Conservation (phyloP, 768 basidiomycete species). For the Lactarius quietus region DNA sequence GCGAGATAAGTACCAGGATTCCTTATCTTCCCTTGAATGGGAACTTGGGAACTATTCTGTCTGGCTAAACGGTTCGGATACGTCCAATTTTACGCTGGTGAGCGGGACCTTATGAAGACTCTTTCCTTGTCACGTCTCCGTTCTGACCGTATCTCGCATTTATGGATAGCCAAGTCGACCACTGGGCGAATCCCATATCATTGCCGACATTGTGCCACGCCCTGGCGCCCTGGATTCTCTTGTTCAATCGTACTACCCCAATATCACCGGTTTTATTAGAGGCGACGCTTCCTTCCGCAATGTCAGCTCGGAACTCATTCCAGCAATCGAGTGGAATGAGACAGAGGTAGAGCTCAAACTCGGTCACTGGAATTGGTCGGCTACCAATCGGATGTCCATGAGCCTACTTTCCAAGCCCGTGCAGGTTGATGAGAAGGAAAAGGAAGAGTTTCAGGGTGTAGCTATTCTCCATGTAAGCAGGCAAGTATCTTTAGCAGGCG, state of each 20-base stretch:
- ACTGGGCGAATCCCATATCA: constrained; percentile 42
- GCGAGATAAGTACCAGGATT: constrained; percentile 62
- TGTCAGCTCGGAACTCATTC: constrained; percentile 39
- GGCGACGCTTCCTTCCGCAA: constrained; percentile 62
- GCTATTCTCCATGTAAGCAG: constrained; percentile 62
- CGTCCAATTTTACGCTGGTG: constrained; percentile 62
- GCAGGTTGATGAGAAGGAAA: constrained; percentile 33
- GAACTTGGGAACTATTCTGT: constrained; percentile 71
- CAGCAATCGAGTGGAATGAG: constrained; percentile 44
- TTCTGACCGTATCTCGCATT: neutral
- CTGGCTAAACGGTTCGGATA: constrained; percentile 65
- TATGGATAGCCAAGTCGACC: constrained; percentile 46
- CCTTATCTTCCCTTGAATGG: constrained; percentile 52
- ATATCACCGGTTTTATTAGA: constrained; percentile 76
- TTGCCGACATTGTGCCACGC: constrained; percentile 46
- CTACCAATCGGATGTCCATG: constrained; percentile 56
- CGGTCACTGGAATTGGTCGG: constrained; percentile 70
- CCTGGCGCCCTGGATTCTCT: constrained; percentile 44
- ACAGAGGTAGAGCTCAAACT: constrained; percentile 46
- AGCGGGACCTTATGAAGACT: constrained; percentile 24
- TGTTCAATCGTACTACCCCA: constrained; percentile 60
- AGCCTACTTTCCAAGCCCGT: constrained; percentile 62
- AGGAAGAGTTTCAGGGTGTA: constrained; percentile 40
- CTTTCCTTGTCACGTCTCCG: neutral
- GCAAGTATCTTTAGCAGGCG: neutral